Evolutionary conservation across 1,284 basidiomycete genomes (phyloP).

Genomic region (Trametes polyzona): DNA sequence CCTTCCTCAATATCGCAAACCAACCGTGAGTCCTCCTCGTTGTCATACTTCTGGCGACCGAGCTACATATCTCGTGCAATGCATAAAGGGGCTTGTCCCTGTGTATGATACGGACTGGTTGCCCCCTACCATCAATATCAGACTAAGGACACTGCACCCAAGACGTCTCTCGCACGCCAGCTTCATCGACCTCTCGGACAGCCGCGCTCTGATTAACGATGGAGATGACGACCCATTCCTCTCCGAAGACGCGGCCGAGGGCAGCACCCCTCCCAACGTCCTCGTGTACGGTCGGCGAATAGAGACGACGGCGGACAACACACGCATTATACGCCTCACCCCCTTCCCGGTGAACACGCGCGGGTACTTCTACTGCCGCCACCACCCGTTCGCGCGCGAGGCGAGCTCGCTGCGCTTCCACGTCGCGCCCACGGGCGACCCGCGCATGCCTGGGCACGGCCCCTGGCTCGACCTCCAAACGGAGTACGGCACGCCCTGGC

Average conservation of each 20-base stretch:
- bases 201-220: neutral
- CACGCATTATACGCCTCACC: neutral
- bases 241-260: neutral
- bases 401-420: conserved; percentile 18
- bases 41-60: too few relatives aligned
- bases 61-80: too few relatives aligned
- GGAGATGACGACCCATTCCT: too few relatives aligned
- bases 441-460: neutral
- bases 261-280: neutral
- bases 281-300: too few relatives aligned
- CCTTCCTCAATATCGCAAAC: too few relatives aligned
- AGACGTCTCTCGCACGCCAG: neutral
- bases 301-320: too few relatives aligned
- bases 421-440: conserved; percentile 1
- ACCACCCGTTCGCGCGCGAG: neutral
- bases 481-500: conserved; percentile 13
- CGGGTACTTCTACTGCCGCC: conserved; percentile 18
- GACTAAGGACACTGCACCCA: conserved; percentile 8
- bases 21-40: too few relatives aligned
- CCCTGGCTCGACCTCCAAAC: conserved; percentile 14
- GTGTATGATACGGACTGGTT: neutral
- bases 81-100: neutral
- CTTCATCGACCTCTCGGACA: conserved; percentile 18
- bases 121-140: neutral
- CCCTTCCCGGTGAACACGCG: conserved; percentile 21